Evolutionary conservation across 192 early-diverging fungal genomes (phyloP).

Genomic region (Coemansia guatemalensis): DNA sequence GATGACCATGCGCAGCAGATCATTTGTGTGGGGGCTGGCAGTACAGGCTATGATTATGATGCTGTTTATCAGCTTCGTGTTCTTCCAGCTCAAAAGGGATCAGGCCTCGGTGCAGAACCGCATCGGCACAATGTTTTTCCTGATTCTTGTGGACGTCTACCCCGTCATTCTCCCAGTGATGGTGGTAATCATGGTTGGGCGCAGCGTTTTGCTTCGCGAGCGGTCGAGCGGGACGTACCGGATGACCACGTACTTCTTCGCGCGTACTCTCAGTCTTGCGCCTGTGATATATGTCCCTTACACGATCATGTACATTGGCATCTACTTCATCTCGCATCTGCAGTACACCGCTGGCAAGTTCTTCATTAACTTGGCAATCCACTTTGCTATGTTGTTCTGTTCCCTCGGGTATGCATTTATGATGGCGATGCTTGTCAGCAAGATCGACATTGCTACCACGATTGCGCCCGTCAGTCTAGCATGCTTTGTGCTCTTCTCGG

Average conservation of each 20-base stretch:
- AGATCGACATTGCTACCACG: constrained; percentile 26
- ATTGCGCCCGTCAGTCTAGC: constrained; percentile 21
- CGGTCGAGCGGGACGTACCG: constrained; percentile 61
- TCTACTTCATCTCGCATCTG: constrained; percentile 33
- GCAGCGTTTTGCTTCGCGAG: constrained; percentile 56
- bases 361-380: constrained; percentile 27
- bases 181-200: constrained; percentile 35
- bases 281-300: constrained; percentile 28
- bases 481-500: constrained; percentile 32
- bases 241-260: constrained; percentile 56
- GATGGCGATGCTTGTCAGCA: constrained; percentile 22
- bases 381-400: constrained; percentile 22
- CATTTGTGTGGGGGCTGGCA: constrained; percentile 24
- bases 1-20: constrained; percentile 7
- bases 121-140: constrained; percentile 20
- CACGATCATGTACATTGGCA: constrained; percentile 23
- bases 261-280: constrained; percentile 55
- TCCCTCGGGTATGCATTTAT: constrained; percentile 28
- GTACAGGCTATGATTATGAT: constrained; percentile 24
- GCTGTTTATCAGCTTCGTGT: constrained; percentile 55
- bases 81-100: constrained; percentile 37
- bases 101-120: constrained; percentile 49
- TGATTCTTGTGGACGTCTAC: constrained; percentile 23
- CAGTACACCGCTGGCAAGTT: constrained; percentile 28
- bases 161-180: constrained; percentile 56